These are phyloP conservation scores for Aureoboletus auriporus DNA, from an alignment of 768 basidiomycete species.

Conservation along the genomic window DNA sequence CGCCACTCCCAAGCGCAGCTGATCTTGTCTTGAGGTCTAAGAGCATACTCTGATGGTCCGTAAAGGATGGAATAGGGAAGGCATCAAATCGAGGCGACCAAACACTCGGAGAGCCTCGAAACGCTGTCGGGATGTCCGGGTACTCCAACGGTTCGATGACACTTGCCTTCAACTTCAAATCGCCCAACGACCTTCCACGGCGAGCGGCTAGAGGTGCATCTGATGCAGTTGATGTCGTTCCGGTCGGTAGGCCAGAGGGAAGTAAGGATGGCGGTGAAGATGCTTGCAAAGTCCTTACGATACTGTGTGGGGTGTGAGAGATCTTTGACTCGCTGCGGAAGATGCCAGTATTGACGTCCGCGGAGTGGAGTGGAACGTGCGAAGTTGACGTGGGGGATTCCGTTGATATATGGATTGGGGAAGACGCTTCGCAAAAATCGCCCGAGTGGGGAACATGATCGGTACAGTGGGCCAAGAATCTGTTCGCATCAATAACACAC, in stretches of 20 bases:
- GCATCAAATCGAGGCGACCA: constrained; percentile 30
- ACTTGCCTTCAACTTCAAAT: constrained; percentile 21
- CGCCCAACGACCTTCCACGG: constrained; percentile 33
- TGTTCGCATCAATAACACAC: not conserved
- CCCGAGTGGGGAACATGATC: constrained; percentile 2
- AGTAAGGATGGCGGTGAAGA: not conserved
- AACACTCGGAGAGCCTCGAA: constrained; percentile 34
- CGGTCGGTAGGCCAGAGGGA: not conserved
- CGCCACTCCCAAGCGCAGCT: constrained; percentile 21
- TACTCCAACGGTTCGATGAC: constrained; percentile 26
- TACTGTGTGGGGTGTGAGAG: not conserved
- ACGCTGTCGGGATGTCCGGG: constrained; percentile 42
- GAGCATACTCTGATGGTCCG: constrained; percentile 36
- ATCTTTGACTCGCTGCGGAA: constrained; percentile 6
- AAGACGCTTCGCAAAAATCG: constrained; percentile 4
- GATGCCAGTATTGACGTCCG: constrained; percentile 3
- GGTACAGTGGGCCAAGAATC: not conserved
- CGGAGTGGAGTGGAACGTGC: constrained; percentile 6
- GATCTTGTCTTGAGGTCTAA: constrained; percentile 30
- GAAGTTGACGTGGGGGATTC: constrained; percentile 1
- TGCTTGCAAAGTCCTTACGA: constrained; percentile 1
- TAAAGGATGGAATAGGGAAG: constrained; percentile 11
- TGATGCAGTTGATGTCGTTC: constrained; percentile 2
- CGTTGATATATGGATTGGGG: not conserved
- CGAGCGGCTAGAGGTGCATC: constrained; percentile 34